A percentile compares a stretch with the other conserved stretches of the same genome.
Conservation (phyloP, 2,329 filamentous ascomycete genomes). For the Epichloe bromicola region DNA sequence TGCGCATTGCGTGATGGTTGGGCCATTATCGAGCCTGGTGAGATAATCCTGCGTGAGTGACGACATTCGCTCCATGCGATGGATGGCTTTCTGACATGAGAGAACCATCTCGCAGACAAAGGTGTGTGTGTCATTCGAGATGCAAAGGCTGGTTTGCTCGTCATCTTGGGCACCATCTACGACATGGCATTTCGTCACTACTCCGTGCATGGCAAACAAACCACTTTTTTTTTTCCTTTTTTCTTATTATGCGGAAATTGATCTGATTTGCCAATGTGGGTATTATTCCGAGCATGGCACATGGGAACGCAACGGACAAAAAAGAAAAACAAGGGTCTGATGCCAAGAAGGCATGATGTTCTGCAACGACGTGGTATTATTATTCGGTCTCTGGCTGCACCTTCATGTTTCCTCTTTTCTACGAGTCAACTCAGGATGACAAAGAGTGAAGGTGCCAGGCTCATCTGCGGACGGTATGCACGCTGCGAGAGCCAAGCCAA, state of each 20-base stretch:
- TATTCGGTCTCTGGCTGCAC: neutral
- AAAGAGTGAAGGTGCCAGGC: neutral
- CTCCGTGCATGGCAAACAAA: neutral
- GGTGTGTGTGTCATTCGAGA: neutral
- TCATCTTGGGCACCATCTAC: neutral
- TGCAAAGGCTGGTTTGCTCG: slow-evolving; percentile 1
- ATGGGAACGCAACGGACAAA: neutral
- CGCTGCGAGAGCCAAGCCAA: neutral
- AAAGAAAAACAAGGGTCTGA: neutral
- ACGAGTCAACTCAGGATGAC: neutral
- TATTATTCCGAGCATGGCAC: neutral
- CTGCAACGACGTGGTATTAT: neutral
- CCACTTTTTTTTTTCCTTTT: neutral
- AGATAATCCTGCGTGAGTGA: neutral
- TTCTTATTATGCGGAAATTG: too few species aligned
- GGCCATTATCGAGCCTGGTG: neutral
- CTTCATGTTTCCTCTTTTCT: neutral
- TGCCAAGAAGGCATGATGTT: too few species aligned
- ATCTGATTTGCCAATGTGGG: neutral
- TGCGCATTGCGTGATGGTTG: neutral
- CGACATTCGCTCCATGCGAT: neutral
- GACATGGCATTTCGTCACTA: neutral
- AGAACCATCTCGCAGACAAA: neutral
- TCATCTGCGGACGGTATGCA: neutral
- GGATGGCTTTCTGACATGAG: neutral